Evolutionary conservation across 306 rosid genomes (phyloP), one percentile per base, ranked within the genome.

Genomic region (Begonia fuchsioides): DNA sequence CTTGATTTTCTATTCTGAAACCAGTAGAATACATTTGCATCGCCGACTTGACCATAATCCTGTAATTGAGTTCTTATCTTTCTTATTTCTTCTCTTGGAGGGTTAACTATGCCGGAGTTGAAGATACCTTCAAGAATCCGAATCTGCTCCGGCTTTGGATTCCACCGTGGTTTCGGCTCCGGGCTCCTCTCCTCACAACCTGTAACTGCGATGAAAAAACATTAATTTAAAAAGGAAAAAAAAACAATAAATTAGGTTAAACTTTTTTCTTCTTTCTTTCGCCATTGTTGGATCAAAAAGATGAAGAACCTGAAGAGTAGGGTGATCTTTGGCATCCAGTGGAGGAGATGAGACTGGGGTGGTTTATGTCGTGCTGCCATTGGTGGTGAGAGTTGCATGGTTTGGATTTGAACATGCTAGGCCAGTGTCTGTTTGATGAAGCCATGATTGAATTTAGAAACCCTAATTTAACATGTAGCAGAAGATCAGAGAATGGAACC

Each of bases 371-470:
- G 53, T 81, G 87, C 56, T 84, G 95, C 92, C 94, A 84, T 68
- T 78, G 95, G 74, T 80, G 86, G 65, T 80, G 96, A 55, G 80
- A 32, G 60, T 65, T 86, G 83, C 96, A 77, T 55, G 95, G 94
- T 62, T 81, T 90, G 72, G 97, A 81, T 65, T 81, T 90, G 78
- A 85, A 90, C 97, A 84, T 81, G 70, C 95, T 90, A 38, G 97
- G 95, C 97, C 95, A 90, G 81, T 90, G 97, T 77, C 92, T 76
- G 63, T 90, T 90, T 13, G 97, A 90, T 43, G 97, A 84, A 76
- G 95, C 85, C 95, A 90, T 90, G 80, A 71, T 61, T 68, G 40
- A 51, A 12, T 17, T 14, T 19, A 54, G 15, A 43, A 41, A 20
- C 5, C 12, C n/a, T 11, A 10, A 5, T 10, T 3, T 0, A 4